Conservation (phyloP, 1,284 basidiomycete species). For the Trichosporon coremiiforme region DNA sequence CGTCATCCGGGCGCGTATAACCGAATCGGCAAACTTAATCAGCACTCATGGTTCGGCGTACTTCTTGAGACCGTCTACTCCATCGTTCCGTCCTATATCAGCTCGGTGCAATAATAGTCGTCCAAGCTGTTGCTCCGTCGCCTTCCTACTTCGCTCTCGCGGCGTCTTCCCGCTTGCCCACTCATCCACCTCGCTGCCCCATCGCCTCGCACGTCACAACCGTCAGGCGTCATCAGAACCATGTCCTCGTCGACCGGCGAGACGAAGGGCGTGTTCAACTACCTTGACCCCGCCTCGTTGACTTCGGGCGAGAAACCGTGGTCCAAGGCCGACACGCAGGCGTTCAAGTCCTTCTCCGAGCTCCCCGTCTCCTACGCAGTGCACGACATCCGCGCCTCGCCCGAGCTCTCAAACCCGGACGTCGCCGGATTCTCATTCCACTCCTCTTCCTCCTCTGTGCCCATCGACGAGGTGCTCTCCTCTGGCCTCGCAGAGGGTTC, state of each 20-base stretch:
- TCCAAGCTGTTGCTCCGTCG: not conserved
- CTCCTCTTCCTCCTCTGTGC: not conserved
- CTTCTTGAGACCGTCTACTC: not conserved
- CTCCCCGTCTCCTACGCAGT: not conserved
- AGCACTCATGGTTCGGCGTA: not conserved
- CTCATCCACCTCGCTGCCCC: not conserved
- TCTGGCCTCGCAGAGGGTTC: not conserved
- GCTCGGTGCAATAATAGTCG: not conserved
- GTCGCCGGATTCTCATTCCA: not conserved
- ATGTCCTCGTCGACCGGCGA: not conserved
- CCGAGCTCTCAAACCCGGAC: not conserved
- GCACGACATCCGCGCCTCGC: not conserved
- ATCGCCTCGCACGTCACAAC: not conserved
- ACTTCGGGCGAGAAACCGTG: not conserved
- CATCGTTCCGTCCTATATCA: too few species aligned
- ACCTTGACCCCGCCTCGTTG: not conserved
- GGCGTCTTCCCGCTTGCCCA: not conserved
- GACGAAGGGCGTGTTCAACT: slow-evolving; percentile 2
- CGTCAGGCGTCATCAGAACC: not conserved
- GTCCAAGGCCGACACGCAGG: not conserved
- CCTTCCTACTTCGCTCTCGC: not conserved
- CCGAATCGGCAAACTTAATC: slow-evolving; percentile 8
- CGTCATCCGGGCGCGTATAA: slow-evolving; percentile 6
- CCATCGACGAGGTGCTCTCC: not conserved
- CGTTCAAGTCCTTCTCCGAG: slow-evolving; percentile 9